Base-by-base conservation (phyloP, 306 rosid genomes). In the Cicer cuneatum region DNA sequence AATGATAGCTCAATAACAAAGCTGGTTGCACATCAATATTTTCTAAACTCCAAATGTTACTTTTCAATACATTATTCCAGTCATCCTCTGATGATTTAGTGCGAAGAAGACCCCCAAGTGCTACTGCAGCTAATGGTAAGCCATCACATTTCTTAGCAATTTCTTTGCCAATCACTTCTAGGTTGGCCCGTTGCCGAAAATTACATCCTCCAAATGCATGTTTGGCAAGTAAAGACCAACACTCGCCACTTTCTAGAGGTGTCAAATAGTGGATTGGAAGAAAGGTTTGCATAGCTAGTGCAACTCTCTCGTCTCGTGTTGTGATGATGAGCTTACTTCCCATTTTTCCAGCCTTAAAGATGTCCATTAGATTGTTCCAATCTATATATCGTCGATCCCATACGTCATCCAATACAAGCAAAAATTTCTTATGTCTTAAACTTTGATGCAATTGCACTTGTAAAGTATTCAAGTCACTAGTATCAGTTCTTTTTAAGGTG, bases 381-480 rank as follows among this genome's bases (percentile, higher is more conserved):
- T 80, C 79, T 59, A 38, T 38, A 49, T 77, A 80, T 66, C 78
- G 77, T 35, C 79, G 73, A 65, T 41, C 60, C 86, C 89, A 85
- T 68, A 82, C 69, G 66, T 85, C 84, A 69, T 85, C 89, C 43
- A 85, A 69, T 24, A 82, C 83, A 69, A 82, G 69, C 76, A 85
- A 69, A 75, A 79, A 79, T 38, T 76, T 82, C 67, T 42, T 82
- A 10, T 73, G 75, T 10, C 6, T 54, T 65, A 85, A 43, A 8
- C 69, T 72, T 45, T 73, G 45, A 69, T 47, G 58, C 59, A 67
- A 67, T 56, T 73, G 29, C 70, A 82, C 83, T 79, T 66, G 71
- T 4, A 66, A 7, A 35, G 45, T 60, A 60, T 60, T 60, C 66
- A 60, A 9, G 14, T 60, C 67, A 61, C 10, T 8, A 4, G 67